phyloP scores from a whole-genome alignment of 768 basidiomycete species.

The Hypholoma sublateritium region DNA sequence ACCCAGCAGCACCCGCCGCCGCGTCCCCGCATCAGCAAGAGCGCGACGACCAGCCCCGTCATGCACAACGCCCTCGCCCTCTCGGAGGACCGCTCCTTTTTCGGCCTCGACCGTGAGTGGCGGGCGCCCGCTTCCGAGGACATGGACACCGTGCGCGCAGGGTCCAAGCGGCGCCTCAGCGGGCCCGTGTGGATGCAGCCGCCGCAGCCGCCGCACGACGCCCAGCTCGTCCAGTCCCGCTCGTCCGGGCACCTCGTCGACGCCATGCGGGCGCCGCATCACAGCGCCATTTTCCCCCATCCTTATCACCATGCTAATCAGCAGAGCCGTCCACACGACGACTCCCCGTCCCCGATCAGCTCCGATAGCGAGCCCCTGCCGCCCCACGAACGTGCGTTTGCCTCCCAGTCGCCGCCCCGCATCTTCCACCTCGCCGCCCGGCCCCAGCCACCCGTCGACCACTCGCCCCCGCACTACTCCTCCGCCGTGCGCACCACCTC shows the following conservation, averaged over 20 bases:
- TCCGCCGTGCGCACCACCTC: conserved; percentile 28
- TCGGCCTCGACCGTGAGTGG: conserved; percentile 35
- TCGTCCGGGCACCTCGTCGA: conserved; percentile 44
- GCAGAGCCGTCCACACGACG: conserved; percentile 43
- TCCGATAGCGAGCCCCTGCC: conserved; percentile 59
- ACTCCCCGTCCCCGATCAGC: conserved; percentile 69
- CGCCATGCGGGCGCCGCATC: conserved; percentile 28
- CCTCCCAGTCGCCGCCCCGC: conserved; percentile 33
- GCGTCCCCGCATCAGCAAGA: conserved; percentile 47
- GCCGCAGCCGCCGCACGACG: conserved; percentile 20
- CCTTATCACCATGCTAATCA: conserved; percentile 45
- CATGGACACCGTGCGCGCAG: conserved; percentile 12
- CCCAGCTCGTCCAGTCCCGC: conserved; percentile 32
- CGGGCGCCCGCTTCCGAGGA: conserved; percentile 9
- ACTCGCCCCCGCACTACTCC: conserved; percentile 32
- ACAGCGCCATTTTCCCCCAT: conserved; percentile 33
- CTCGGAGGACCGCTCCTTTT: conserved; percentile 39
- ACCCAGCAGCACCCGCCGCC: conserved; percentile 41
- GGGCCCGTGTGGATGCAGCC: conserved; percentile 57
- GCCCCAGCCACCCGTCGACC: conserved; percentile 19
- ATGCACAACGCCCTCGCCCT: conserved; percentile 34
- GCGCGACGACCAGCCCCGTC: conserved; percentile 68
- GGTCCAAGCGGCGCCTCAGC: conserved; percentile 45
- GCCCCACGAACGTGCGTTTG: conserved; percentile 25
- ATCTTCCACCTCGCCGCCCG: conserved; percentile 28